Conservation (phyloP, 495 filamentous ascomycete species). For the Xylaria palmicola region DNA sequence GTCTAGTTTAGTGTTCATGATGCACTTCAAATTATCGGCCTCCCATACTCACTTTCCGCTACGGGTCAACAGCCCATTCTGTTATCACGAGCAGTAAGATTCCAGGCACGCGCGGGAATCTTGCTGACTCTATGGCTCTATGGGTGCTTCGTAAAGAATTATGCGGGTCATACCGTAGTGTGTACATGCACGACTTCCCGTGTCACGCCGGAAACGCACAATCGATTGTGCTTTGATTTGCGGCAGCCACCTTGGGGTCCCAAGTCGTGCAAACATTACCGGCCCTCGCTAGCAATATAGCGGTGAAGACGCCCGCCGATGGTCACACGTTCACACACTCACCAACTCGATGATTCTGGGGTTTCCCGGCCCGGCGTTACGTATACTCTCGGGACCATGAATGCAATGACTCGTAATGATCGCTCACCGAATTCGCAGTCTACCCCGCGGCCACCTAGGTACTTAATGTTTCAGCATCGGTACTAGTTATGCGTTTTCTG, state of each 20-base stretch:
- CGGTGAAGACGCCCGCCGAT: conserved; percentile 1
- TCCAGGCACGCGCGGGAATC: background rate
- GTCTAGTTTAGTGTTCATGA: background rate
- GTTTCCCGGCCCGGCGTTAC: background rate
- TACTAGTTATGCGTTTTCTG: too few relatives aligned
- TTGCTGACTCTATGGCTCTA: background rate
- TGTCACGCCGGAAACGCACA: conserved; percentile 16
- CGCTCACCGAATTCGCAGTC: background rate
- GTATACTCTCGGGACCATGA: background rate
- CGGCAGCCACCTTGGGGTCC: background rate
- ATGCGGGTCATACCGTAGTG: background rate
- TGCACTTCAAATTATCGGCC: too few relatives aligned
- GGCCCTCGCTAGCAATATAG: background rate
- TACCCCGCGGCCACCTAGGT: too few relatives aligned
- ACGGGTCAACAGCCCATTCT: background rate
- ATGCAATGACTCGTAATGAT: background rate
- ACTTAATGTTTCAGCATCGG: too few relatives aligned
- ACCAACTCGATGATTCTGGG: too few relatives aligned
- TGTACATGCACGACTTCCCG: conserved; percentile 6
- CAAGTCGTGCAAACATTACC: conserved; percentile 5
- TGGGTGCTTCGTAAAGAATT: background rate
- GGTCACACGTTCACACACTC: too few relatives aligned
- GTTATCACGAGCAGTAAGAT: background rate
- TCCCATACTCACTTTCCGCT: background rate
- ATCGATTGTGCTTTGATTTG: conserved; percentile 4